phyloP scores from a whole-genome alignment of 1,284 basidiomycete genomes.

The Malassezia vespertilionis region DNA sequence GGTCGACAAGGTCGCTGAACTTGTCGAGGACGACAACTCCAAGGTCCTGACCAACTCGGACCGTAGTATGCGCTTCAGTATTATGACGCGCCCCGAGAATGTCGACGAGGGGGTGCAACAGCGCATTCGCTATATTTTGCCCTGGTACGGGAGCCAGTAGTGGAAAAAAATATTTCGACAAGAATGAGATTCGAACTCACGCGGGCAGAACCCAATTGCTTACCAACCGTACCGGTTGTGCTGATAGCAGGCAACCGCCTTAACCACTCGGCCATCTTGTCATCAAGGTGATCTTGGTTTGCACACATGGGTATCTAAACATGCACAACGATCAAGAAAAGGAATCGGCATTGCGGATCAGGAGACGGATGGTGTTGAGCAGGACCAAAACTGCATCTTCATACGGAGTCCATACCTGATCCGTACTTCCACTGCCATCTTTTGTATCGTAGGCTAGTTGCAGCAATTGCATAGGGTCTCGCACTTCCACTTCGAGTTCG shows the following conservation, averaged over 20 bases:
- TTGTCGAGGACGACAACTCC: slow-evolving; percentile 22
- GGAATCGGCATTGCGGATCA: slow-evolving; percentile 25
- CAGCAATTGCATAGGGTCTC: slow-evolving; percentile 51
- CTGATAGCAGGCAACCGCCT: slow-evolving; percentile 29
- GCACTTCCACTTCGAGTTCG: slow-evolving; percentile 56
- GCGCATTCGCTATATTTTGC: slow-evolving; percentile 66
- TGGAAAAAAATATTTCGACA: slow-evolving; percentile 26
- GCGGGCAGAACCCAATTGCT: slow-evolving; percentile 34
- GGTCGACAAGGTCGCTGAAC: slow-evolving; percentile 61
- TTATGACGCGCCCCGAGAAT: slow-evolving; percentile 63
- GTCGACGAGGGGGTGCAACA: slow-evolving; percentile 60
- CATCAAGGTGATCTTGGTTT: slow-evolving; percentile 2
- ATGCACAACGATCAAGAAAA: not conserved
- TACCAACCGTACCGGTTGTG: slow-evolving; percentile 13
- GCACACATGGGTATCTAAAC: not conserved
- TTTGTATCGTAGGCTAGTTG: slow-evolving; percentile 40
- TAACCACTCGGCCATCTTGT: slow-evolving; percentile 48
- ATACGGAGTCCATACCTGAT: slow-evolving; percentile 36
- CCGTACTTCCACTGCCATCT: not conserved
- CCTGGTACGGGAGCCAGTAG: slow-evolving; percentile 29
- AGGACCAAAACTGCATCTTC: slow-evolving; percentile 40
- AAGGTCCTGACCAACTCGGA: slow-evolving; percentile 21
- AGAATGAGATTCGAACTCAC: slow-evolving; percentile 48
- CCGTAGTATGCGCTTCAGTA: slow-evolving; percentile 47
- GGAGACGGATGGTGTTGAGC: slow-evolving; percentile 41